Evolutionary conservation across 2,329 filamentous ascomycete species (phyloP).

Genomic region (Pseudocercospora vitis): DNA sequence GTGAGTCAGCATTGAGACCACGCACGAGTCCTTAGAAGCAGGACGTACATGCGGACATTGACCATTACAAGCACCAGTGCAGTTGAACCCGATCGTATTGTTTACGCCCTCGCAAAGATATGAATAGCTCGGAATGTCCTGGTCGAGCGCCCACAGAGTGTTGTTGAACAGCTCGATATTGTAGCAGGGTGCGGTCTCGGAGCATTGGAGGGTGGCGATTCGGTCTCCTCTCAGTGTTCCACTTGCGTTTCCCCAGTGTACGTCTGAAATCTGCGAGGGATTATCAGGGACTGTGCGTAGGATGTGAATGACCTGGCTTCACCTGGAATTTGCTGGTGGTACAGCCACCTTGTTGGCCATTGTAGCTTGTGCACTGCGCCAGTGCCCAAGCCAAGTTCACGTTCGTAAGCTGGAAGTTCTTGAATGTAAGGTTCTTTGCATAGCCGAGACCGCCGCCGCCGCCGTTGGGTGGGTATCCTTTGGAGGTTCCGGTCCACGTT

Average conservation of each 20-base stretch:
- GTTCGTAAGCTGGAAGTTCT: conserved; percentile 35
- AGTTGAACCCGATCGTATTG: conserved; percentile 27
- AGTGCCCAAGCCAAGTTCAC: conserved; percentile 31
- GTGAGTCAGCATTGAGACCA: neutral
- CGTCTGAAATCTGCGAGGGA: conserved; percentile 36
- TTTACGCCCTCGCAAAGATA: conserved; percentile 34
- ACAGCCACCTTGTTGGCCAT: conserved; percentile 27
- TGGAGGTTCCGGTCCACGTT: conserved; percentile 56
- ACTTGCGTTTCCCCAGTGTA: conserved; percentile 35
- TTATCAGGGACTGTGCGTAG: no score
- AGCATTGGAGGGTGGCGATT: conserved; percentile 33
- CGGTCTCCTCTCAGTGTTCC: conserved; percentile 34
- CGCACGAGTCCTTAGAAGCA: neutral
- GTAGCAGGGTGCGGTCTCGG: conserved; percentile 31
- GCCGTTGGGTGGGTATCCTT: conserved; percentile 56
- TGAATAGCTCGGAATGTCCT: conserved; percentile 19
- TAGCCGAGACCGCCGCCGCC: conserved; percentile 57
- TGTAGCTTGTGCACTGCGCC: conserved; percentile 34
- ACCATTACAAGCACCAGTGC: conserved; percentile 26
- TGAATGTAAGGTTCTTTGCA: conserved; percentile 41
- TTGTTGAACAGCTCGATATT: conserved; percentile 29
- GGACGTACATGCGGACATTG: conserved; percentile 17
- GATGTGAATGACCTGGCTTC: no score
- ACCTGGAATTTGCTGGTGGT: conserved; percentile 40
- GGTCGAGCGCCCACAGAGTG: conserved; percentile 20